Conservation (phyloP, 2,329 filamentous ascomycete species). For the Xylaria digitata region DNA sequence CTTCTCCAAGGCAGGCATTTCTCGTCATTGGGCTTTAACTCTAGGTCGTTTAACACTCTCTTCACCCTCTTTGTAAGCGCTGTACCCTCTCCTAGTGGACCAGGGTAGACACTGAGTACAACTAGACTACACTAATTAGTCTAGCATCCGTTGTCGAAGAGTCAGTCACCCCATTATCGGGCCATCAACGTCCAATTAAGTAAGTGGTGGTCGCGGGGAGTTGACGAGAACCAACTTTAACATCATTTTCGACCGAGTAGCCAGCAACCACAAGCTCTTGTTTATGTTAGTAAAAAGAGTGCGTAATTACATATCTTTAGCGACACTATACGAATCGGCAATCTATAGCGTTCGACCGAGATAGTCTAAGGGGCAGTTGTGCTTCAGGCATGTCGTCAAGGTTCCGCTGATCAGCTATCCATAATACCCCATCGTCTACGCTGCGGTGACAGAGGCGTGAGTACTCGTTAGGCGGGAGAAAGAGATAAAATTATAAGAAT, state of each 20-base stretch:
- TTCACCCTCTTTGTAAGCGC: slow-evolving; percentile 8
- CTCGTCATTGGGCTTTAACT: slow-evolving; percentile 3
- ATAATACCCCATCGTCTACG: neutral
- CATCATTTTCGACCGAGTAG: neutral
- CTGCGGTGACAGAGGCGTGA: neutral
- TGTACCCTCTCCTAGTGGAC: slow-evolving; percentile 3
- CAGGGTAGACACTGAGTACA: neutral
- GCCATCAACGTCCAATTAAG: neutral
- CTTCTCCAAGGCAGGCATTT: slow-evolving; percentile 2
- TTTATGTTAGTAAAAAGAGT: neutral
- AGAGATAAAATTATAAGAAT: neutral
- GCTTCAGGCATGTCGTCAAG: neutral
- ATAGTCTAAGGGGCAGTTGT: neutral
- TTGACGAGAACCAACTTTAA: neutral
- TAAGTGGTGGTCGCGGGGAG: neutral
- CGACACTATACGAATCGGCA: neutral
- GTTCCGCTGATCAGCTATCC: neutral
- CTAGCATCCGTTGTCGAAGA: slow-evolving; percentile 1
- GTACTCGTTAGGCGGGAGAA: neutral
- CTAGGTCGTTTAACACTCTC: neutral
- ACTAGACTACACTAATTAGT: neutral
- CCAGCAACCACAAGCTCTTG: neutral
- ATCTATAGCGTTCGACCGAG: neutral
- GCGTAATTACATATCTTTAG: neutral
- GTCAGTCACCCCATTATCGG: slow-evolving; percentile 2